phyloP scores from a whole-genome alignment of 2,329 filamentous ascomycete species.

The Exserohilum rostratum region DNA sequence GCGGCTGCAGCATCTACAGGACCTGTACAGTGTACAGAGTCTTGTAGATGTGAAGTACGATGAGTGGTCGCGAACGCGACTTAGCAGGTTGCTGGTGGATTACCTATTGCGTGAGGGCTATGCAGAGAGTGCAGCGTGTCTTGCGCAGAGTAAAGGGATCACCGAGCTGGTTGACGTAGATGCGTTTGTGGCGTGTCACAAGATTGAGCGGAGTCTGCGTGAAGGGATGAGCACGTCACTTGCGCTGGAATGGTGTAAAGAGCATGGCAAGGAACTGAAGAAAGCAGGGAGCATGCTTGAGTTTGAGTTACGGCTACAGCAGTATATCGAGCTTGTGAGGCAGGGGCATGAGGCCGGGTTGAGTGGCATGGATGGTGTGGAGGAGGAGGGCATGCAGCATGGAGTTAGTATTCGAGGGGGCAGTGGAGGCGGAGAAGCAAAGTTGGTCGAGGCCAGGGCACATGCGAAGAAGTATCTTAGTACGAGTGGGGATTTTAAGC shows the following conservation, averaged over 20 bases:
- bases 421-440: constrained; percentile 51
- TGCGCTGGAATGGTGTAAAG: constrained; percentile 86
- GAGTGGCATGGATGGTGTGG: constrained; percentile 30
- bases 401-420: constrained; percentile 55
- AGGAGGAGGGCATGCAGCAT: constrained; percentile 2
- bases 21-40: constrained; percentile 78
- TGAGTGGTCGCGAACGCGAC: constrained; percentile 78
- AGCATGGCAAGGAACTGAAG: constrained; percentile 90
- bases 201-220: constrained; percentile 75
- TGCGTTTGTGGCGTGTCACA: constrained; percentile 82
- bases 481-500: constrained; percentile 71
- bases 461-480: constrained; percentile 84
- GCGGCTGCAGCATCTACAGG: constrained; percentile 78
- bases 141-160: constrained; percentile 78
- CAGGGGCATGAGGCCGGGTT: constrained; percentile 52
- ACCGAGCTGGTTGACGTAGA: constrained; percentile 84
- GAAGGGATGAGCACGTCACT: constrained; percentile 72
- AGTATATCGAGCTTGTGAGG: constrained; percentile 90
- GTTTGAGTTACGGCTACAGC: constrained; percentile 90
- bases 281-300: constrained; percentile 89
- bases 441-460: constrained; percentile 75
- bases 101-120: constrained; percentile 88
- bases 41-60: constrained; percentile 94
- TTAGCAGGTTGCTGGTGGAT: constrained; percentile 89
- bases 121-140: constrained; percentile 72